Conservation (phyloP, 106 monocot genomes). For the Narthecium ossifragum region DNA sequence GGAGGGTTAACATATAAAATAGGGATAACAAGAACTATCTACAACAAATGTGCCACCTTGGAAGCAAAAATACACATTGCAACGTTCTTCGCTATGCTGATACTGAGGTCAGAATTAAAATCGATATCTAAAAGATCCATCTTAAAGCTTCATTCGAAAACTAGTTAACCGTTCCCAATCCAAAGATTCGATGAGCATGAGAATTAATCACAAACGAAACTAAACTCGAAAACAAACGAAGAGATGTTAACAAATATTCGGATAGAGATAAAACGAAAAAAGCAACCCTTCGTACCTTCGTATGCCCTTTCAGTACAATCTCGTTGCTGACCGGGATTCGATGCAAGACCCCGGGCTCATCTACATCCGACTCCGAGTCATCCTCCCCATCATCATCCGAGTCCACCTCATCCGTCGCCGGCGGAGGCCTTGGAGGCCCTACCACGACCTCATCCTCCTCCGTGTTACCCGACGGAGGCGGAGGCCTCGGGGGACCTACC, state of each 20-base stretch:
- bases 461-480: not conserved
- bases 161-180: not conserved
- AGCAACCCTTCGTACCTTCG: constrained; percentile 34
- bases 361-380: constrained; percentile 25
- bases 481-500: constrained; percentile 38
- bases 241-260: not conserved
- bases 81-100: too few relatives aligned
- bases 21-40: too few relatives aligned
- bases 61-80: too few relatives aligned
- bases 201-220: not conserved
- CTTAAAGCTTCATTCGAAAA: not conserved
- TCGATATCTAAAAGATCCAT: not conserved
- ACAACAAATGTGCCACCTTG: too few relatives aligned
- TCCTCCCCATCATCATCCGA: constrained; percentile 16
- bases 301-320: constrained; percentile 67
- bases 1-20: too few relatives aligned
- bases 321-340: constrained; percentile 67
- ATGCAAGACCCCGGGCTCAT: constrained; percentile 19
- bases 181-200: not conserved
- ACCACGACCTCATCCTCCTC: constrained; percentile 25
- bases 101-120: too few relatives aligned
- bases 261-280: not conserved
- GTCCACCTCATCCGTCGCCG: constrained; percentile 1
- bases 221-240: not conserved
- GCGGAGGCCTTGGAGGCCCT: constrained; percentile 35